Conservation (phyloP, 257 asterid genomes). For the Linaria vulgaris region DNA sequence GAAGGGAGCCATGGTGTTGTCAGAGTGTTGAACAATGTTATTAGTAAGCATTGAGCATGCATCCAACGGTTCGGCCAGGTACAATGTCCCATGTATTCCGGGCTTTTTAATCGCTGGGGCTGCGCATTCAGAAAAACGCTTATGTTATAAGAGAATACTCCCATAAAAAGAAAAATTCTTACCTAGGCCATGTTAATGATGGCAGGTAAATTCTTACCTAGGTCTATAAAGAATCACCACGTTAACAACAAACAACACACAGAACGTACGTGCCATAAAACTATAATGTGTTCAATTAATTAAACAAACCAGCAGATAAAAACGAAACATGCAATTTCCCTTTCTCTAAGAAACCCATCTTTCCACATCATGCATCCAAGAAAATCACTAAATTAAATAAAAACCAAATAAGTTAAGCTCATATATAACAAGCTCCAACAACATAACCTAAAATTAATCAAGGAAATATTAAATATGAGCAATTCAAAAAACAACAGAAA, state of each 20-base stretch:
- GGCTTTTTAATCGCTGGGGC: conserved; percentile 59
- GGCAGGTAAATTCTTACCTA: too few species aligned
- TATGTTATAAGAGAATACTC: conserved; percentile 22
- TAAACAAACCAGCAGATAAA: not conserved
- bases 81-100: conserved; percentile 53
- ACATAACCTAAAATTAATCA: not conserved
- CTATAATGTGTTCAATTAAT: too few species aligned
- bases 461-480: too few species aligned
- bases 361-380: conserved; percentile 9
- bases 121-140: conserved; percentile 36
- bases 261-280: too few species aligned
- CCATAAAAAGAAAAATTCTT: conserved; percentile 2
- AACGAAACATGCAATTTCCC: not conserved
- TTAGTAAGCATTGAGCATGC: conserved; percentile 63
- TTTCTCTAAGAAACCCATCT: not conserved
- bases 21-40: conserved; percentile 29
- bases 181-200: not conserved
- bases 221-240: too few species aligned
- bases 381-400: too few species aligned
- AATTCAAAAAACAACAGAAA: not conserved
- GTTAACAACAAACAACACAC: too few species aligned
- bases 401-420: conserved; percentile 9
- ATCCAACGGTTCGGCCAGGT: conserved; percentile 72
- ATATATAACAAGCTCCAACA: not conserved
- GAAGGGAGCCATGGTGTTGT: conserved; percentile 43